A percentile compares a stretch with the other conserved stretches of the same genome.
Evolutionary conservation across 2,329 filamentous ascomycete genomes (phyloP).

Genomic region (Stachybotrys chartarum): DNA sequence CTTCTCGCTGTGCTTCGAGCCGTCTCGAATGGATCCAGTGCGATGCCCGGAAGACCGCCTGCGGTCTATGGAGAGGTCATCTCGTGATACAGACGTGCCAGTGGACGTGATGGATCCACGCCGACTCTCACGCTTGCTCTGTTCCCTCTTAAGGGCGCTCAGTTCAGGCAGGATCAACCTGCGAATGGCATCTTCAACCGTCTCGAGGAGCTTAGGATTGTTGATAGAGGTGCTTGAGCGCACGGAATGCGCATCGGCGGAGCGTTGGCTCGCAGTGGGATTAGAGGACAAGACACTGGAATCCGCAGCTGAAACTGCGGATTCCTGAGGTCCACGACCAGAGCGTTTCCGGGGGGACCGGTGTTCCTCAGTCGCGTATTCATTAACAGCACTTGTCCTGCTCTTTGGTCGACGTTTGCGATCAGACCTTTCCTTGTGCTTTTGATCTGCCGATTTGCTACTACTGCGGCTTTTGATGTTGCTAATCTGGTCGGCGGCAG

Average conservation of each 20-base stretch:
- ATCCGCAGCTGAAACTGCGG: conserved; percentile 43
- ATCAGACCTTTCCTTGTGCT: conserved; percentile 41
- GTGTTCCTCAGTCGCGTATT: conserved; percentile 38
- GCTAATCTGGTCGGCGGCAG: conserved; percentile 33
- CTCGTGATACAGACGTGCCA: conserved; percentile 45
- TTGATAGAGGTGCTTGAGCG: conserved; percentile 59
- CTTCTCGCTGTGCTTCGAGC: conserved; percentile 33
- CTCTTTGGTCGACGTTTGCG: conserved; percentile 40
- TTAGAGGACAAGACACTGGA: conserved; percentile 49
- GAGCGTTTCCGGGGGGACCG: conserved; percentile 42
- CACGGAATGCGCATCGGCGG: conserved; percentile 46
- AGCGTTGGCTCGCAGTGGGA: conserved; percentile 46
- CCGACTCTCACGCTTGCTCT: conserved; percentile 67
- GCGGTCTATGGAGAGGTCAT: conserved; percentile 51
- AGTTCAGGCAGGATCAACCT: conserved; percentile 86
- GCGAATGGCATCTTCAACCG: conserved; percentile 88
- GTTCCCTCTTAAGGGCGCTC: conserved; percentile 83
- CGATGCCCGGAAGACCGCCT: conserved; percentile 55
- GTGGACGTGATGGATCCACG: conserved; percentile 58
- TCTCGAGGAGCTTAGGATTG: conserved; percentile 84
- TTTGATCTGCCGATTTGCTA: conserved; percentile 26
- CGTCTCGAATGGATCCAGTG: conserved; percentile 46
- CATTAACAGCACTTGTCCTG: conserved; percentile 40
- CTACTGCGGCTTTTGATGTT: conserved; percentile 35
- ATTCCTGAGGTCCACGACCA: conserved; percentile 45